Evolutionary conservation across 164 flowering plant species (phyloP).

Genomic region (Annona squamosa): DNA sequence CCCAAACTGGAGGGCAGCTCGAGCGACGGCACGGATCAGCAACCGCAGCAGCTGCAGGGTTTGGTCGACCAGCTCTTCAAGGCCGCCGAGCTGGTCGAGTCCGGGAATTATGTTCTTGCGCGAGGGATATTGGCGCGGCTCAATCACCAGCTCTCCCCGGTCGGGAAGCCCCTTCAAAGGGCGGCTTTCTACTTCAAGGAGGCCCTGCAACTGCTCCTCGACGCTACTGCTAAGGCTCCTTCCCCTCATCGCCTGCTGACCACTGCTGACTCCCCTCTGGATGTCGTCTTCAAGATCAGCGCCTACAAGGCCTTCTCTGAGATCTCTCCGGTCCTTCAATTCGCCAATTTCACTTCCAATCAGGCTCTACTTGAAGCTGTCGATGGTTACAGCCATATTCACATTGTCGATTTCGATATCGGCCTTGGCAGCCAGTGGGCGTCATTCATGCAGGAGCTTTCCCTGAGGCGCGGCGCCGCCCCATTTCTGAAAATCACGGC

Average conservation of each 20-base stretch:
- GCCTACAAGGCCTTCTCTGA: constrained; percentile 73
- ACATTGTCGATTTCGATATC: constrained; percentile 69
- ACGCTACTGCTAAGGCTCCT: constrained; percentile 13
- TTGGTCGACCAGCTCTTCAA: constrained; percentile 62
- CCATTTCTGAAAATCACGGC: constrained; percentile 64
- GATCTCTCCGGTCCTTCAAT: constrained; percentile 62
- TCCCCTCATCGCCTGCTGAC: neutral
- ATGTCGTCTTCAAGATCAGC: constrained; percentile 49
- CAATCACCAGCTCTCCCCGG: constrained; percentile 96
- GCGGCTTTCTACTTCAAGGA: constrained; percentile 85
- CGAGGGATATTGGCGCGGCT: constrained; percentile 99
- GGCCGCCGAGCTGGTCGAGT: constrained; percentile 83
- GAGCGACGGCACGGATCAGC: constrained; percentile 5
- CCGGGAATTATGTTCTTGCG: constrained; percentile 80
- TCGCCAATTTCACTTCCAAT: constrained; percentile 67
- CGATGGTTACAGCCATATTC: constrained; percentile 38
- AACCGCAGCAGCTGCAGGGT: constrained; percentile 42
- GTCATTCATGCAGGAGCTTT: constrained; percentile 83
- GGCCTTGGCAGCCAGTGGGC: constrained; percentile 86
- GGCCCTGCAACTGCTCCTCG: constrained; percentile 52
- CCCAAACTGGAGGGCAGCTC: neutral
- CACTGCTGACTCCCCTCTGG: constrained; percentile 31
- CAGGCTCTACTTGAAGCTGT: constrained; percentile 72
- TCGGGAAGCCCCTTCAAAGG: constrained; percentile 68
- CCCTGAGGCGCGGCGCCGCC: constrained; percentile 31